A percentile compares a stretch with the other conserved stretches of the same genome.
phyloP scores from a whole-genome alignment of 1,284 basidiomycete genomes.

The Entoloma clypeatum region DNA sequence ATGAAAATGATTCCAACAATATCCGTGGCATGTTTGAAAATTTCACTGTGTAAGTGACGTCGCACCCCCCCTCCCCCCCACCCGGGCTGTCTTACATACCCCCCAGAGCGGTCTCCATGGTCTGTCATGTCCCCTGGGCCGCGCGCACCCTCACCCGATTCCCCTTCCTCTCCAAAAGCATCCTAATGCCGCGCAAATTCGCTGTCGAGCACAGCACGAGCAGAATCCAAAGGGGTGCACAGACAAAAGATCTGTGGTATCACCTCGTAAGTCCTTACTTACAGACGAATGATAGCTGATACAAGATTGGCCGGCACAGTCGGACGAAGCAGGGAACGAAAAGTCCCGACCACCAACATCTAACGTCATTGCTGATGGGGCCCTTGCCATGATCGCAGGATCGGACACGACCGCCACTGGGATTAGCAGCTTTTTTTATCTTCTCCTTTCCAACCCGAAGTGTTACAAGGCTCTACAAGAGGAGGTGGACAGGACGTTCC shows the following conservation, averaged over 20 bases:
- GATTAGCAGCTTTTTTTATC: conserved; percentile 43
- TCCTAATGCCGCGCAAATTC: conserved; percentile 15
- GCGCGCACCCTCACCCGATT: conserved; percentile 13
- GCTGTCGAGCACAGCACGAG: conserved; percentile 14
- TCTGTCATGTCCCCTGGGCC: conserved; percentile 17
- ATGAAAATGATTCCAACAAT: conserved; percentile 8
- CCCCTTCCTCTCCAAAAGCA: conserved; percentile 13
- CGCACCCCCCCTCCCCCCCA: background rate
- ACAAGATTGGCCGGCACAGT: conserved; percentile 28
- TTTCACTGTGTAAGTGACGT: conserved; percentile 14
- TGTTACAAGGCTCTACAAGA: conserved; percentile 41
- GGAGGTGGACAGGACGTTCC: conserved; percentile 53
- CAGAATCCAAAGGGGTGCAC: conserved; percentile 13
- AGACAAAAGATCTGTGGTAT: conserved; percentile 46
- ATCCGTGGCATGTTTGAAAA: conserved; percentile 14
- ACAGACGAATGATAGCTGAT: background rate
- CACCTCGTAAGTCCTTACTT: conserved; percentile 32
- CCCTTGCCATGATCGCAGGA: conserved; percentile 51
- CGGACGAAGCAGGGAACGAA: conserved; percentile 44
- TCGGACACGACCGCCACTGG: conserved; percentile 54
- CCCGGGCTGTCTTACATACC: background rate
- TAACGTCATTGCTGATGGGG: conserved; percentile 40
- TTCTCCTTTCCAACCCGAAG: conserved; percentile 42
- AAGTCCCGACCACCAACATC: conserved; percentile 30
- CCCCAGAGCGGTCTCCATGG: conserved; percentile 14